Evolutionary conservation across 805 yeast genomes (phyloP), one percentile per base, ranked within the genome.

Genomic region (Yarrowia sp.): DNA sequence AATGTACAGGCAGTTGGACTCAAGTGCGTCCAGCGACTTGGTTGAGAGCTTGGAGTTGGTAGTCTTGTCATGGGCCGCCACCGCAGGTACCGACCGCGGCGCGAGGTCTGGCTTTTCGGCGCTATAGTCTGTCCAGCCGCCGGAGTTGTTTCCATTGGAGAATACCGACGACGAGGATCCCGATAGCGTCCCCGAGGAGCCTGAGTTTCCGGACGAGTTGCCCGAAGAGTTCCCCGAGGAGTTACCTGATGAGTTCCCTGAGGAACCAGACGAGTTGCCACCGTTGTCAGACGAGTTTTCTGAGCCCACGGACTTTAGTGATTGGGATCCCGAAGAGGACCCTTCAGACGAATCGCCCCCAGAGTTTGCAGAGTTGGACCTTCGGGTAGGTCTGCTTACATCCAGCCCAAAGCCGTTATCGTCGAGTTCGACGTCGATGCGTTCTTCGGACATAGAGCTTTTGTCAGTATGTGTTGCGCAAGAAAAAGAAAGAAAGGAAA

Each of bases 1-100:
- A 19, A 68, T 44, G 41, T 58, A 58, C 11, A 58, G 63, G 11
- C 51, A 41, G 30, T 19, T 41, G 24, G 51, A 41, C 26, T 54
- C 61, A 17, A 54, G 61, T 7, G 63, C 1, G 16, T 54, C 46
- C 8, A 54, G 61, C 3, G 36, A 26, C 19, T 54, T 46, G 17
- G 38, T 36, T 14, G 61, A 38, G 19, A 54, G 46, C 22, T 54
- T 54, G 17, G 61, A 35, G 32, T 38, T 54, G 11, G 46, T 54
- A 8, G 44, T 41, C 32, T 51, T 51, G 9, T 17, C 11, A 6
- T 33, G 58, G 19, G 58, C 21, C 26, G 41, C n/a, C 2, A 51
- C 58, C 4, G 58, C 33, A 4, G 58, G 40, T 6, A 51, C 58
- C 11, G 41, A 33, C 3, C 30, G 17, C 1, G 58, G 58, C 2